Percentiles rank a stretch among this genome's conserved stretches.
Conservation (phyloP, 805 yeast genomes). For the Metschnikowia bowlesiae region DNA sequence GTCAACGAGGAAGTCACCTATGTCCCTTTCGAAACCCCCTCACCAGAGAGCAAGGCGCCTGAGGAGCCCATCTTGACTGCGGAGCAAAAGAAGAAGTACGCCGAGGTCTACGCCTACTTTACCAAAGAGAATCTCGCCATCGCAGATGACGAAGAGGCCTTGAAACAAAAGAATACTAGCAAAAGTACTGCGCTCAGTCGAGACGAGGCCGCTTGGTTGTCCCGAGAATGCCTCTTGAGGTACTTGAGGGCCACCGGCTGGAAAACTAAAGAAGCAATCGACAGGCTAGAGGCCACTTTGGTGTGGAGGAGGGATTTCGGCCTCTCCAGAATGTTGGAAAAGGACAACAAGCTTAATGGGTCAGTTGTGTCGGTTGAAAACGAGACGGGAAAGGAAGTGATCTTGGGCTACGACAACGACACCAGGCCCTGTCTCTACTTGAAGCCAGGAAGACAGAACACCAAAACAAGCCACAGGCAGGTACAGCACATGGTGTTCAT, state of each 20-base stretch:
- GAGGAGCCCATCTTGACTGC: conserved; percentile 47
- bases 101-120: conserved; percentile 61
- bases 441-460: conserved; percentile 94
- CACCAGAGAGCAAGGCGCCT: conserved; percentile 43
- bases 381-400: conserved; percentile 88
- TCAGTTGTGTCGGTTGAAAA: conserved; percentile 61
- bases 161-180: conserved; percentile 35
- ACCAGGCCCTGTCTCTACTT: conserved; percentile 88
- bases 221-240: conserved; percentile 85
- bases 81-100: conserved; percentile 58
- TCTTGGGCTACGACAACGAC: conserved; percentile 86
- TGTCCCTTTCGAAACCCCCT: conserved; percentile 55
- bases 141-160: conserved; percentile 47
- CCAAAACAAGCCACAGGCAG: conserved; percentile 83
- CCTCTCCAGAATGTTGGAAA: conserved; percentile 36
- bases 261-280: conserved; percentile 65
- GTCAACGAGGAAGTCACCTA: conserved; percentile 17
- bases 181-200: conserved; percentile 24
- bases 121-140: conserved; percentile 46
- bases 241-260: conserved; percentile 94
- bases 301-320: conserved; percentile 97
- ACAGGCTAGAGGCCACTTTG: conserved; percentile 69
- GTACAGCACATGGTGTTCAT: conserved; percentile 93
- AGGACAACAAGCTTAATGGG: conserved; percentile 49
- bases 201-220: conserved; percentile 85